Evolutionary conservation across 345 rosid species (phyloP), one percentile per base, ranked within the genome.

Genomic region (Rhizophora apiculata): DNA sequence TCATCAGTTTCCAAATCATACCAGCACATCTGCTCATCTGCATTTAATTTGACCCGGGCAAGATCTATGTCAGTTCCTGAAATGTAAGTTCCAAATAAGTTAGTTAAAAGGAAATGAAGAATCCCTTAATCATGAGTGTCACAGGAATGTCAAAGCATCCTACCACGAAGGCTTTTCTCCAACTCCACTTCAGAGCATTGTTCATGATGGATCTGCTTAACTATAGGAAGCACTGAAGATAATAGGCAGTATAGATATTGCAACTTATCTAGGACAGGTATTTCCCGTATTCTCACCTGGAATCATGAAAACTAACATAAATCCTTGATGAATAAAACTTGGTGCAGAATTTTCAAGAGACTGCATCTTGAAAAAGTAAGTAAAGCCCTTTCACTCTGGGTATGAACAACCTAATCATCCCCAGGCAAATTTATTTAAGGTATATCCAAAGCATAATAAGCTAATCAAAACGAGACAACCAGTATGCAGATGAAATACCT

Each of bases 21-120:
- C 99, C 99, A 96, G 90, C 99, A 96, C 98, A 96, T 92, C 86
- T 90, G 97, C 78, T 92, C 98, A 77, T 96, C 99, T 32, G 91
- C 97, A 76, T 84, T 92, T 91, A 96, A 72, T 81, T 90, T 90
- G 74, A 87, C 84, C 75, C 98, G 88, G 65, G 79, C 65, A 74
- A 85, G 94, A 76, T 89, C 96, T 74, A 85, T 87, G 69, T 82
- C 91, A 72, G 82, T 75, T 81, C 94, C 99, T 96, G 83, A 58
- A 84, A 46, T 20, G 27, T n/a, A 74, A 62, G 31, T 9, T 31
- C 58, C 68, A 39, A n/a, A 11, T 43, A 26, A 52, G 65, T 72
- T 52, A 75, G 11, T 62, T 13, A 60, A 59, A 34, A 48, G 13
- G 31, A 9, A 62, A 62, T 32, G 37, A 6, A 52, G 24, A 64